Evolutionary conservation across 208 protist species (phyloP).

Genomic region (Crithidia fasciculata): DNA sequence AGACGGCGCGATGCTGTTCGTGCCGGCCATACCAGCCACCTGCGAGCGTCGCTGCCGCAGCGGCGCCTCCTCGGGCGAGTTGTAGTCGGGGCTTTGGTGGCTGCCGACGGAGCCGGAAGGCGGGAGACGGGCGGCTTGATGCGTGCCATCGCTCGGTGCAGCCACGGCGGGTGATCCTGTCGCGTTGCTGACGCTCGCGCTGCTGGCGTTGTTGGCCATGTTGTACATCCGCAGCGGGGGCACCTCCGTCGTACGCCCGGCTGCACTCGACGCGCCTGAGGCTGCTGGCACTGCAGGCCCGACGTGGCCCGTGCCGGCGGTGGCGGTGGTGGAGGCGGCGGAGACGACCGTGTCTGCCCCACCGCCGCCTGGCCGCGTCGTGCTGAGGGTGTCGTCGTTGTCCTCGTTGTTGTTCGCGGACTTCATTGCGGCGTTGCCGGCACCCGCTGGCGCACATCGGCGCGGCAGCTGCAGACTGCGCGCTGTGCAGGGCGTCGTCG

Average conservation of each 20-base stretch:
- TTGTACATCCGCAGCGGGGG: constrained; percentile 24
- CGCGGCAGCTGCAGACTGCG: constrained; percentile 20
- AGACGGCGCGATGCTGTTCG: constrained; percentile 8
- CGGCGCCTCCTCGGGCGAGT: constrained; percentile 26
- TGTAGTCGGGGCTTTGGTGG: constrained; percentile 15
- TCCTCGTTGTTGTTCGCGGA: not conserved
- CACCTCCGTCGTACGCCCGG: constrained; percentile 22
- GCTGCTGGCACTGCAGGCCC: not conserved
- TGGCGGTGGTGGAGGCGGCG: constrained; percentile 2
- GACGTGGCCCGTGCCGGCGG: not conserved
- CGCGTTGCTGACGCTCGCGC: not conserved
- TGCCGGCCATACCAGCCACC: not conserved
- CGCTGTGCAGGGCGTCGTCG: constrained; percentile 10
- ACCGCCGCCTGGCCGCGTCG: not conserved
- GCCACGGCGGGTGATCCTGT: not conserved
- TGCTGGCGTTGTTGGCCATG: constrained; percentile 1
- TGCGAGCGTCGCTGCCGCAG: constrained; percentile 15
- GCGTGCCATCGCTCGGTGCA: too few relatives aligned
- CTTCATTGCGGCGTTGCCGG: not conserved
- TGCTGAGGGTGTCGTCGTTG: constrained; percentile 8
- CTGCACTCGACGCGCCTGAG: not conserved
- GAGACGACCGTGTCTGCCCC: constrained; percentile 1
- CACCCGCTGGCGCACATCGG: not conserved
- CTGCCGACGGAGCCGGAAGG: not conserved
- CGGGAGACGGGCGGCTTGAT: not conserved